Evolutionary conservation across 2,329 filamentous ascomycete species (phyloP).

Genomic region (Pyrenochaeta sp.): DNA sequence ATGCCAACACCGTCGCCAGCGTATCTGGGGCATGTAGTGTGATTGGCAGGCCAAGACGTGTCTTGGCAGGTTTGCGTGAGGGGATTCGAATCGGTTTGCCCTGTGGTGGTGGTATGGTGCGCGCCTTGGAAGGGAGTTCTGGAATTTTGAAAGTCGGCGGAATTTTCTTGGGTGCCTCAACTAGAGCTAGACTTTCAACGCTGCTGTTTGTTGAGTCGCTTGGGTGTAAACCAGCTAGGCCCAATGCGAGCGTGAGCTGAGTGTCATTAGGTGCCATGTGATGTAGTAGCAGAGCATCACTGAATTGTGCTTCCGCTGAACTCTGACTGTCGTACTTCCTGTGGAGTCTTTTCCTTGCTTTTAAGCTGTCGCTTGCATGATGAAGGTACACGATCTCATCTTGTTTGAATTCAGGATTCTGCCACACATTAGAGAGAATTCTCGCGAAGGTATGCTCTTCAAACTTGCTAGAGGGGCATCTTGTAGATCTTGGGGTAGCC

Average conservation of each 20-base stretch:
- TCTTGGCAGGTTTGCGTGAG: not conserved
- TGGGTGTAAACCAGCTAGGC: too few species aligned
- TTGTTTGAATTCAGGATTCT: not conserved
- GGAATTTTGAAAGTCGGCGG: too few species aligned
- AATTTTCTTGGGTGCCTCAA: too few species aligned
- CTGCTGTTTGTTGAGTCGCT: too few species aligned
- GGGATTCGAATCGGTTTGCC: not conserved
- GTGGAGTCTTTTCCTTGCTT: too few species aligned
- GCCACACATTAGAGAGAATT: not conserved
- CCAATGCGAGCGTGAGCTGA: too few species aligned
- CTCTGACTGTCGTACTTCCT: too few species aligned
- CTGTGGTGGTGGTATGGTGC: too few species aligned
- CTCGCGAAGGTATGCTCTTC: not conserved
- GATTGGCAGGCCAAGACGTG: slow-evolving; percentile 9
- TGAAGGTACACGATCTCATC: too few species aligned
- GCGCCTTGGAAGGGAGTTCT: too few species aligned
- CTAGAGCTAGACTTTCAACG: too few species aligned
- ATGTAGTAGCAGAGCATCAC: not conserved
- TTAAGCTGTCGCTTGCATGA: too few species aligned
- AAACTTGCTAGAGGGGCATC: not conserved
- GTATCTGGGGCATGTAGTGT: not conserved
- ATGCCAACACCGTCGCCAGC: slow-evolving; percentile 10
- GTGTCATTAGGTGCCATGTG: not conserved
- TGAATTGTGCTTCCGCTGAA: not conserved
- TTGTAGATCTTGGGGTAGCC: not conserved